Evolutionary conservation across 768 basidiomycete species (phyloP), one percentile per base, ranked within the genome.

Genomic region (Hydnum rufescens): DNA sequence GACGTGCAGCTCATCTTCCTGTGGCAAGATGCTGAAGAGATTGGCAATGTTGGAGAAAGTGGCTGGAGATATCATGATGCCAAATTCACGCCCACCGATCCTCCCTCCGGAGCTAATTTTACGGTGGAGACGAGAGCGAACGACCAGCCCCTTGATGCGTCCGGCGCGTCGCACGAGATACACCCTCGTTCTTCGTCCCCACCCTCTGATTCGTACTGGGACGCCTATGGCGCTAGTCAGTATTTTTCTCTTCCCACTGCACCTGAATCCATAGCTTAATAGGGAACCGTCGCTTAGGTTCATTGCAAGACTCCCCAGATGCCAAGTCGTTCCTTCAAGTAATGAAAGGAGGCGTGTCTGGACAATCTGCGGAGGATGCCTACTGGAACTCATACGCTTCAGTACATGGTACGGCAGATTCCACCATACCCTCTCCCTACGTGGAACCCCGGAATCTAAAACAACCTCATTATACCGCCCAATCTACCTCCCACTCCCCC

Each of bases 351-450:
- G n/a, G n/a, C n/a, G n/a, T n/a, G n/a, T 8, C 36, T 39, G 13
- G 34, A 51, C 13, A 51, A 13, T 28, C 18, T 42, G 55, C 42
- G 18, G 55, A 56, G 23, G 56, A 51, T 28, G 29, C 46, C 3
- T 56, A 56, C 28, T 56, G 55, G 55, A 28, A 51, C 28, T 28
- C 42, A 19, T 56, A 56, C 36, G 32, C 55, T 5, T 31, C 25
- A 6, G 55, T 56, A 6, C 55, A 55, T 16, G 55, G 55, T 19
- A 57, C 55, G 5, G 55, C 56, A n/a, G 55, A 56, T 50, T 55
- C 55, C n/a, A 56, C 55, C 5, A 43, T 51, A 23, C 55, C 55
- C 22, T 56, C 55, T 4, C 55, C 36, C 13, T 22, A 39, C 13
- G 13, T 39, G 36, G 36, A 39, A 13, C 13, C 36, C 36, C 36